A percentile compares a stretch with the other conserved stretches of the same genome.
Evolutionary conservation across 2,329 filamentous ascomycete genomes (phyloP).

Genomic region (Metarhizium anisopliae): DNA sequence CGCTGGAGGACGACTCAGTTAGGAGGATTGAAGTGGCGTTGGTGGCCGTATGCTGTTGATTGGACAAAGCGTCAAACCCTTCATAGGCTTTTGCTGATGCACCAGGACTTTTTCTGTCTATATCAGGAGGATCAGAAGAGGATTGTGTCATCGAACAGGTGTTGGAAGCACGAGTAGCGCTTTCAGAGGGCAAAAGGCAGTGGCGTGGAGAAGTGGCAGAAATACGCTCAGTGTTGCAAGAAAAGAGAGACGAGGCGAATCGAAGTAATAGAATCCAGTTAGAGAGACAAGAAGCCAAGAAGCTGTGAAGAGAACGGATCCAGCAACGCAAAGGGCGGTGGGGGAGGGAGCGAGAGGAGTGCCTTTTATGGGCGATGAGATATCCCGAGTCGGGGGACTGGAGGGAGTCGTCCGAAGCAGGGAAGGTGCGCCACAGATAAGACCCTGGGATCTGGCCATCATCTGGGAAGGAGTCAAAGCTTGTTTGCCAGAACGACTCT

Average conservation of each 20-base stretch:
- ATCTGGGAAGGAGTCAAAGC: not conserved
- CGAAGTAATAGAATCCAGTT: not conserved
- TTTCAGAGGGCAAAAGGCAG: not conserved
- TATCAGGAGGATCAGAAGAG: slow-evolving; percentile 42
- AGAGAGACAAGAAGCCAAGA: not conserved
- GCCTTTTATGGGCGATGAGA: slow-evolving; percentile 3
- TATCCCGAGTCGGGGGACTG: not conserved
- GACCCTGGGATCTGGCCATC: too few species aligned
- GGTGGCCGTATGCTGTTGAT: slow-evolving; percentile 16
- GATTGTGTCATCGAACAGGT: slow-evolving; percentile 54
- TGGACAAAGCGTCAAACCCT: slow-evolving; percentile 28
- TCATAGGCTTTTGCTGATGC: slow-evolving; percentile 46
- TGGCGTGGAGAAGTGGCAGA: not conserved
- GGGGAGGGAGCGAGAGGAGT: not conserved
- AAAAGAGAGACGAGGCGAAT: not conserved
- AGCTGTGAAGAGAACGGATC: not conserved
- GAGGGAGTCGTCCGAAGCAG: too few species aligned
- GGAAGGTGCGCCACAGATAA: slow-evolving; percentile 1
- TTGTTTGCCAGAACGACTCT: too few species aligned
- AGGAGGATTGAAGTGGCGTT: not conserved
- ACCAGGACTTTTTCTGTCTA: slow-evolving; percentile 49
- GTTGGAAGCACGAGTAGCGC: slow-evolving; percentile 10
- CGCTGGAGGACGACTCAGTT: slow-evolving; percentile 6
- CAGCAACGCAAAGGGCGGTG: not conserved
- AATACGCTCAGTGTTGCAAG: not conserved